Conservation (phyloP, 768 basidiomycete genomes). For the Psilocybe azurescens region DNA sequence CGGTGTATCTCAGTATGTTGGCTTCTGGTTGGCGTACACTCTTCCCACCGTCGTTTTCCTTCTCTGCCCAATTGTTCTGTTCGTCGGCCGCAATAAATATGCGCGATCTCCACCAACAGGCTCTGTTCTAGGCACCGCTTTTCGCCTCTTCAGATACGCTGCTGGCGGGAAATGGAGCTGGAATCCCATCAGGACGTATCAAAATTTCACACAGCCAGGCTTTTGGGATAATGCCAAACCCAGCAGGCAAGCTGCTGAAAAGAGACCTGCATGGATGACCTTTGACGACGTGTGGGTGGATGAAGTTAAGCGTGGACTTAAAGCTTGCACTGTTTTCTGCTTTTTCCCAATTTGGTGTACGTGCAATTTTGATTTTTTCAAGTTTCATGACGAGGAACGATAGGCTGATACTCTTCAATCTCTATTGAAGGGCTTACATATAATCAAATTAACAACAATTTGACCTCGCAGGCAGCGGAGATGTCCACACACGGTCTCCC, state of each 20-base stretch:
- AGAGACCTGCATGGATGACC: conserved; percentile 70
- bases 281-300: conserved; percentile 84
- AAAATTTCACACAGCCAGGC: neutral
- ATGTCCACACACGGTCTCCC: conserved; percentile 75
- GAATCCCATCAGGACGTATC: conserved; percentile 22
- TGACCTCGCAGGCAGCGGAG: conserved; percentile 80
- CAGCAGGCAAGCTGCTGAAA: conserved; percentile 45
- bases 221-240: conserved; percentile 67
- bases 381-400: neutral
- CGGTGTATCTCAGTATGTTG: neutral
- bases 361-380: neutral
- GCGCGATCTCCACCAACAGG: neutral
- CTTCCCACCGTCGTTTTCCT: neutral
- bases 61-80: neutral
- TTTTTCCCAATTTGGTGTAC: conserved; percentile 78
- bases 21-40: conserved; percentile 15
- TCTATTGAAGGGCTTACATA: conserved; percentile 68
- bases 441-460: conserved; percentile 79
- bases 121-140: neutral
- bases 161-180: neutral
- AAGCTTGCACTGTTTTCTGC: conserved; percentile 67
- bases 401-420: conserved; percentile 18
- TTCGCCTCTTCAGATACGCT: neutral
- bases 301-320: conserved; percentile 73
- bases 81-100: conserved; percentile 13